Conservation (phyloP, 495 filamentous ascomycete genomes). For the Neurospora intermedia region DNA sequence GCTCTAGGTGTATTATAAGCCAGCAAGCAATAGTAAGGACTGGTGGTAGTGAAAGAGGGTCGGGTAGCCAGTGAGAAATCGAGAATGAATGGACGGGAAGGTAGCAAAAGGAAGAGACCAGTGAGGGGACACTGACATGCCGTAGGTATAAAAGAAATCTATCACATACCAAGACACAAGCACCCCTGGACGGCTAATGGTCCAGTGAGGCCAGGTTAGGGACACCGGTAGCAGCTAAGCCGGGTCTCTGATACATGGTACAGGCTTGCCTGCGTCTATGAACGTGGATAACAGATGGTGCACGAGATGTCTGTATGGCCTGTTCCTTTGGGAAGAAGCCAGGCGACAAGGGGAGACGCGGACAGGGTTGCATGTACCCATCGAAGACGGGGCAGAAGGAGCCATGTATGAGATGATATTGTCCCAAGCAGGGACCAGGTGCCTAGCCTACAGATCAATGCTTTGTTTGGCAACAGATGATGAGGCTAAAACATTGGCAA, state of each 20-base stretch:
- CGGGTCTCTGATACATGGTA: conserved; percentile 34
- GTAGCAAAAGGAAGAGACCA: conserved; percentile 21
- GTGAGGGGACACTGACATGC: conserved; percentile 27
- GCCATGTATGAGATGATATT: conserved; percentile 5
- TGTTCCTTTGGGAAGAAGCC: conserved; percentile 26
- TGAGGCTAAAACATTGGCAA: not conserved
- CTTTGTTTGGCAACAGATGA: not conserved
- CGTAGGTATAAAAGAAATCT: conserved; percentile 38
- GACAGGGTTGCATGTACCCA: conserved; percentile 35
- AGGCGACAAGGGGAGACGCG: conserved; percentile 18
- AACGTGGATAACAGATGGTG: conserved; percentile 32
- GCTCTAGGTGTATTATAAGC: conserved; percentile 44
- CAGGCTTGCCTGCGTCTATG: conserved; percentile 38
- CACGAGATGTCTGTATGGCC: conserved; percentile 34
- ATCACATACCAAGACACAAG: conserved; percentile 23
- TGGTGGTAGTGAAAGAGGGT: conserved; percentile 26
- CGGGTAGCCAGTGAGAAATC: conserved; percentile 23
- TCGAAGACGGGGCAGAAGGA: conserved; percentile 27
- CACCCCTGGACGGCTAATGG: conserved; percentile 26
- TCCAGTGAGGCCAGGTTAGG: conserved; percentile 37
- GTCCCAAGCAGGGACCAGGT: not conserved
- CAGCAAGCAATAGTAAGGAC: conserved; percentile 40
- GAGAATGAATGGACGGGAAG: conserved; percentile 24
- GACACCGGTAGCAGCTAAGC: conserved; percentile 43
- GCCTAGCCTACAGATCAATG: not conserved